Evolutionary conservation across 768 basidiomycete species (phyloP).

Genomic region (Rhodotorula kratochvilovae): DNA sequence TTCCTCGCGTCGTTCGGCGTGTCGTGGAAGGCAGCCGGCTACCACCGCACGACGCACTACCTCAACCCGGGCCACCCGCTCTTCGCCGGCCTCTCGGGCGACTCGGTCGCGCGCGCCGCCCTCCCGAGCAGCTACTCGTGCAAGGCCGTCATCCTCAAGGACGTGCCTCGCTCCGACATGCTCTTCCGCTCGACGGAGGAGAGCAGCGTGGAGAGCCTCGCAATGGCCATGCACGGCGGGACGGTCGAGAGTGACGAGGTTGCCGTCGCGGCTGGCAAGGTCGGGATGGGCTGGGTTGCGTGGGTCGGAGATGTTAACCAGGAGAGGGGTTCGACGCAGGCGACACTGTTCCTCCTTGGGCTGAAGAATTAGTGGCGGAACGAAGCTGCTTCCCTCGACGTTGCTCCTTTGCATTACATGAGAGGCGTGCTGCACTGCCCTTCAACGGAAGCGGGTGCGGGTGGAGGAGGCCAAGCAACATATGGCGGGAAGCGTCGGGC

Average conservation of each 20-base stretch:
- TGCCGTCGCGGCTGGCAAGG: conserved; percentile 4
- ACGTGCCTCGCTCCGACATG: neutral
- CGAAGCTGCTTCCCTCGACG: too few species aligned
- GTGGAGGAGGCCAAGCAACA: too few species aligned
- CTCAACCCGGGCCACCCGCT: conserved; percentile 11
- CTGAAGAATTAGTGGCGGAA: neutral
- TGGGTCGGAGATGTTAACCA: conserved; percentile 17
- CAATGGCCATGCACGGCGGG: neutral
- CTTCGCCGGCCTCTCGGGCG: neutral
- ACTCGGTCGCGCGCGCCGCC: neutral
- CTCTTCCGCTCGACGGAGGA: neutral
- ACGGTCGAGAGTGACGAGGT: neutral
- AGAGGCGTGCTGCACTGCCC: too few species aligned
- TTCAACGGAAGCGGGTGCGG: too few species aligned
- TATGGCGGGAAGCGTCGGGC: too few species aligned
- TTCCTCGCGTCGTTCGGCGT: neutral
- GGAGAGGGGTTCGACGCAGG: conserved; percentile 1
- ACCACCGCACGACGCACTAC: conserved; percentile 18
- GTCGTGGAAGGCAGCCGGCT: neutral
- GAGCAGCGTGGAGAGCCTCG: neutral
- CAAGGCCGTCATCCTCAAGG: conserved; percentile 6
- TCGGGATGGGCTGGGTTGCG: conserved; percentile 4
- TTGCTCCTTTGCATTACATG: too few species aligned
- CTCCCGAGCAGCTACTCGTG: conserved; percentile 6
- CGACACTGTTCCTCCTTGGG: neutral